Evolutionary conservation across 2,329 filamentous ascomycete genomes (phyloP), one percentile per base, ranked within the genome.

Genomic region (Alternaria metachromatica): DNA sequence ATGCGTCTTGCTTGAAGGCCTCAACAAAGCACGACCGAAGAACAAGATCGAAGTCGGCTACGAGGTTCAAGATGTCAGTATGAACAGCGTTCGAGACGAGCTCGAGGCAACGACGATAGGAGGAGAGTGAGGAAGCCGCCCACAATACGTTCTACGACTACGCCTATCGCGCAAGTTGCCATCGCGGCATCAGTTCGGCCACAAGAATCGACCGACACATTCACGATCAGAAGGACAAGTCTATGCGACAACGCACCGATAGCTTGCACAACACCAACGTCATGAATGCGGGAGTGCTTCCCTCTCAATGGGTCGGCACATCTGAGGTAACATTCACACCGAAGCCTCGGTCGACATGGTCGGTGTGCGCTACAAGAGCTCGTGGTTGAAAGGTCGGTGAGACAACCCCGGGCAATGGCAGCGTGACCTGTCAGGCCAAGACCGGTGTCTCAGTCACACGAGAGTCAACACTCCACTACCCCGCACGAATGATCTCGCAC

Each of bases 1-100:
- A 0, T 99, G 96, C 78, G 91, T 90, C 65, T 83, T 99, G 48
- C 86, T 99, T 3, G 94, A 98, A 72, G 93, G 92, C 0, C 80
- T 99, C 51, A 99, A 99, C 78, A 97, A 96, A 74, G 88, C 84
- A 65, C 71, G 84, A 11, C 84, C 85, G 0, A 82, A 81, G 70
- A 76, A 76, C 28, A 60, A 45, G 12, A 77, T 80, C 44, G 74
- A 79, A 30, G 67, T 80, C 2, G 73, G 66, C 0, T 75, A 73
- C 33, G 71, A 77, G 1, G 69, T 57, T 1, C 67, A 75, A 21
- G 66, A 72, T 18, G 57, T 69, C 12, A 62, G 70, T 33, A 26
- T 72, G 21, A 72, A 73, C 25, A 64, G 66, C n/a, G 63, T 74
- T 6, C 62, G 68, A 23, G 72, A 70, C 48, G 71, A 71, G 30